Evolutionary conservation across 768 basidiomycete species (phyloP), one percentile per base, ranked within the genome.

Genomic region (Lactarius tabidus): DNA sequence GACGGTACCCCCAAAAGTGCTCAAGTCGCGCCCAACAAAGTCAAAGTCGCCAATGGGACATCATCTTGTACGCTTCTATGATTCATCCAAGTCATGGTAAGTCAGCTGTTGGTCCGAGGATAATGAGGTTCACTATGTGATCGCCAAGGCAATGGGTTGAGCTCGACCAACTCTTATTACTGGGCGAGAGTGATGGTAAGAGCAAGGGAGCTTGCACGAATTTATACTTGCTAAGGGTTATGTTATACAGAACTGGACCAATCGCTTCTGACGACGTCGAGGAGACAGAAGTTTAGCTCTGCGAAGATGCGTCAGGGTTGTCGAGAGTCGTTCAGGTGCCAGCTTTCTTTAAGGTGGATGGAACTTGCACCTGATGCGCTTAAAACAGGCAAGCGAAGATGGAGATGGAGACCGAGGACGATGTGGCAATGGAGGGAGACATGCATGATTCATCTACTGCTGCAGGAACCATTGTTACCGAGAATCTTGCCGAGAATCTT

Each of bases 31-130:
- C 58, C 69, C 74, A 41, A 72, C 70, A 9, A 71, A 65, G 53
- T 72, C 73, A 69, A 69, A 67, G 78, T 77, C 54, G 77, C 76
- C 28, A 78, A 80, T 23, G 31, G 77, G 77, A 14, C 77, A 85
- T 5, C 84, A 87, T 71, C 80, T 93, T 51, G 83, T 95, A n/a
- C 86, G 84, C 54, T 96, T 93, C 76, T 95, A 82, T 73, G 93
- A 95, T 72, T 83, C 82, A 59, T 72, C 76, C 1, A 77, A 80
- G 67, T 82, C 88, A 66, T 89, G 92, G 89, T 85, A 70, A 17
- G 82, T 71, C 1, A 14, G 20, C 18, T 57, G 35, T 5, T 6
- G 8, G 51, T 29, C 55, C 35, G 9, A 31, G 4, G 18, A 38
- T 10, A 41, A 23, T 20, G 51, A 62, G 59, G 45, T 41, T 57